Evolutionary conservation across 768 basidiomycete genomes (phyloP), one percentile per base, ranked within the genome.

Genomic region (Pleurotus salmoneostramineus): DNA sequence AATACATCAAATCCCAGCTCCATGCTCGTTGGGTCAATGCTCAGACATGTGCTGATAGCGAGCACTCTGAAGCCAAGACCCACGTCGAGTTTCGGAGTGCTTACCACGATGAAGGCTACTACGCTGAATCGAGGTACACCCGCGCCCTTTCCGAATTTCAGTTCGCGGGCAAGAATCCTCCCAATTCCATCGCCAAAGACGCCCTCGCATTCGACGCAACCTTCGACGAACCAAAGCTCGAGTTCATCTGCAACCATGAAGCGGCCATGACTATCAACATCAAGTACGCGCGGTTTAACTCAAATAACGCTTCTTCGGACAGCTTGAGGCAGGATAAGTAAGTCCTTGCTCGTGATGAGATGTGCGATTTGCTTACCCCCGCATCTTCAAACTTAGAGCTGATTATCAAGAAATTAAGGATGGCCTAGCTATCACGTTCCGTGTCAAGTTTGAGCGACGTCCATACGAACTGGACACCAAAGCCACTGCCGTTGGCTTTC

Each of bases 211-310:
- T 67, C 55, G 59, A 32, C 56, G 60, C 60, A 32, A 47, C 52
- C 46, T 67, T 67, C 36, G 50, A 40, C 42, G 47, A 61, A 37
- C 66, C 66, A 7, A 59, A 57, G 32, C 57, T 67, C 32, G 60
- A 65, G 45, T 62, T 67, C 56, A 64, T 65, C 57, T 66, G 65
- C 50, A 66, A 66, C 59, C 65, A 66, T 58, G 65, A 66, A 50
- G 58, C 55, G 8, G 59, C 62, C 17, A 57, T 66, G 21, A 47
- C 54, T 49, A 36, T 67, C 49, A 58, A 47, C n/a, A 34, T 67
- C 12, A 47, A 62, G 34, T 45, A 32, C 10, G 66, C 65, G 32
- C 64, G 65, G 45, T 56, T 62, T 56, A 65, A 61, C 45, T 40
- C 52, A 5, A 6, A n/a, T 21, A 55, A 55, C 6, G 43, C 15